Conservation (phyloP, 768 basidiomycete species). For the Cyclocybe aegerita region DNA sequence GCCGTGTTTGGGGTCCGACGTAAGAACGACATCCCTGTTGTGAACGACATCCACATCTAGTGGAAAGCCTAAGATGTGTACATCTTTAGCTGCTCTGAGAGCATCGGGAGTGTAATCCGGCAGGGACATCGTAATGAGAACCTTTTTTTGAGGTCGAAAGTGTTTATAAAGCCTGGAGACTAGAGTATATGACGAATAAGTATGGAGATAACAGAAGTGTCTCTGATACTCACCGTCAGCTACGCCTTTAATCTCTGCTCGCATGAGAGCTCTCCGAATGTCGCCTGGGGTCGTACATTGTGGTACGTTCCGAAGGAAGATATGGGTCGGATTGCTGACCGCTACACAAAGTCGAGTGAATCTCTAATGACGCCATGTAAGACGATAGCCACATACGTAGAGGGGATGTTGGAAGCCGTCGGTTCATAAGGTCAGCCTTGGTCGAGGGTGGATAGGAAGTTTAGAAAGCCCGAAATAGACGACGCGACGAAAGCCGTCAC, state of each 20-base stretch:
- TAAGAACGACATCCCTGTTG: neutral
- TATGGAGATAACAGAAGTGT: neutral
- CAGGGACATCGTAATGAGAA: constrained; percentile 53
- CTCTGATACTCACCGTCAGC: constrained; percentile 35
- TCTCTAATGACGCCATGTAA: neutral
- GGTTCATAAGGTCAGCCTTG: too few relatives aligned
- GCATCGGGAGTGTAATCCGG: constrained; percentile 43
- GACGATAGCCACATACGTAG: too few relatives aligned
- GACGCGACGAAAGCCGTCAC: constrained; percentile 4
- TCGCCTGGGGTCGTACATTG: constrained; percentile 54
- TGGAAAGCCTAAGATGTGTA: constrained; percentile 45
- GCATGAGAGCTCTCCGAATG: constrained; percentile 43
- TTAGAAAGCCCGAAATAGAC: neutral
- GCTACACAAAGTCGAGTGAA: neutral
- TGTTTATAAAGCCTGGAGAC: constrained; percentile 60
- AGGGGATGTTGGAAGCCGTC: neutral
- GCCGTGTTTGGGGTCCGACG: constrained; percentile 15
- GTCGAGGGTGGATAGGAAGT: too few relatives aligned
- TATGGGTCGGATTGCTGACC: constrained; percentile 30
- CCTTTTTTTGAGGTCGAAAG: constrained; percentile 60
- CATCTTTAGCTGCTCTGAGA: constrained; percentile 38
- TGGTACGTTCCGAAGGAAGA: constrained; percentile 51
- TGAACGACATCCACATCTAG: constrained; percentile 33
- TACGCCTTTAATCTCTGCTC: constrained; percentile 44
- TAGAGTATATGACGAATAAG: constrained; percentile 22